Evolutionary conservation across 805 yeast species (phyloP), one percentile per base, ranked within the genome.

Genomic region (Tetrapisispora namnaoensis): DNA sequence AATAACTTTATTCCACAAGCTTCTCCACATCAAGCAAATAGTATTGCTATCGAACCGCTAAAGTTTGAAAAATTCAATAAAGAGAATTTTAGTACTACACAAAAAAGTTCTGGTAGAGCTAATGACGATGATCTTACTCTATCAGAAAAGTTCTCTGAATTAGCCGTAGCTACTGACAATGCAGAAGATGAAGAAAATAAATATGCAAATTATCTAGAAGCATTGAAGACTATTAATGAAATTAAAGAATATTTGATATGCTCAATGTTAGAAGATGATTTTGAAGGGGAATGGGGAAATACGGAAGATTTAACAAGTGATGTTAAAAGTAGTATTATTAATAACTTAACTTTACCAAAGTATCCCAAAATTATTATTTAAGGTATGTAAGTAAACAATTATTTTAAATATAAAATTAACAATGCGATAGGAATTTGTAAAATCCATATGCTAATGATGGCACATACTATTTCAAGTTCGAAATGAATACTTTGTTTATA

Each of bases 401-500:
- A 30, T 40, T 40, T 48, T 32, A 35, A 21, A 39, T 42, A 35
- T 14, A 47, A n/a, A 24, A 57, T 46, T 4, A 62, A 18, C 1
- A 60, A 28, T 0, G 75, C 82, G 22, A 73, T 60, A 0, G 71
- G 51, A 2, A 77, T 43, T 53, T 78, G 79, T 0, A 72, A 5
- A 0, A 70, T 1, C 84, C 86, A 83, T 1, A 77, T 30, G 0
- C 65, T 70, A 1, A 80, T 44, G 0, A 83, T 57, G 0, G 61
- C 68, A 3, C 71, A 34, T 0, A 82, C 69, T 2, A 82, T 67
- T 46, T 67, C 68, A 3, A 79, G 59, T 58, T 82, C 86, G 18
- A 66, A 49, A 53, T 63, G 54, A 7, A 79, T 51, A 0, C 73
- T 62, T 2, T 67, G 54, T 41, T 62, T 52, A 40, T 51, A 53